phyloP scores from a whole-genome alignment of 805 yeast species.

The Lipomyces yamadae region DNA sequence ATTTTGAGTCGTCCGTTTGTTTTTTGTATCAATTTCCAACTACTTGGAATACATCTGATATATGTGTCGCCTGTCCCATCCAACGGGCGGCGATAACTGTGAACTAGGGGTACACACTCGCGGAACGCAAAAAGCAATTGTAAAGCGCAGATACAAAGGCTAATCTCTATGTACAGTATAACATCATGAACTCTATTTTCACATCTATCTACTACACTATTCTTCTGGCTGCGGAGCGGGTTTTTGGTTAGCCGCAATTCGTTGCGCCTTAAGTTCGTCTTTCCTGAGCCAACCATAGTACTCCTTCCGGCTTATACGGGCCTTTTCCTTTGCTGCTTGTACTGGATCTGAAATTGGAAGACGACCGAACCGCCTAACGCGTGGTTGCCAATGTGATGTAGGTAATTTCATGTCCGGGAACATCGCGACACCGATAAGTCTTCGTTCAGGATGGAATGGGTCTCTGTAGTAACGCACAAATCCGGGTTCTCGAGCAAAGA shows the following conservation, averaged over 20 bases:
- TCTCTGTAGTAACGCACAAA: constrained; percentile 87
- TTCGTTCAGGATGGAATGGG: constrained; percentile 94
- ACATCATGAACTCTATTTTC: not conserved
- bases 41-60: not conserved
- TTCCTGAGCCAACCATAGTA: constrained; percentile 40
- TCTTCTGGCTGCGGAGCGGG: not conserved
- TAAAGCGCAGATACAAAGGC: not conserved
- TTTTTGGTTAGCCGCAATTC: not conserved
- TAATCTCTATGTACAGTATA: not conserved
- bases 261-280: constrained; percentile 2
- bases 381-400: constrained; percentile 88
- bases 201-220: not conserved
- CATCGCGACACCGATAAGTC: constrained; percentile 86
- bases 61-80: not conserved
- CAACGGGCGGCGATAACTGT: not conserved
- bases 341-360: constrained; percentile 56
- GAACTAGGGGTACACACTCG: not conserved
- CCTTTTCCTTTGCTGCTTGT: constrained; percentile 63
- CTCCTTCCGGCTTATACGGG: constrained; percentile 70
- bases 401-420: constrained; percentile 69
- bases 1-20: not conserved
- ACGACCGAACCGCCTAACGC: constrained; percentile 82
- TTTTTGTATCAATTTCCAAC: constrained; percentile 2
- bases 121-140: not conserved
- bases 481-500: constrained; percentile 91